Base-by-base conservation (phyloP, 73 alveolate genomes). In the Paramecium caudatum region DNA sequence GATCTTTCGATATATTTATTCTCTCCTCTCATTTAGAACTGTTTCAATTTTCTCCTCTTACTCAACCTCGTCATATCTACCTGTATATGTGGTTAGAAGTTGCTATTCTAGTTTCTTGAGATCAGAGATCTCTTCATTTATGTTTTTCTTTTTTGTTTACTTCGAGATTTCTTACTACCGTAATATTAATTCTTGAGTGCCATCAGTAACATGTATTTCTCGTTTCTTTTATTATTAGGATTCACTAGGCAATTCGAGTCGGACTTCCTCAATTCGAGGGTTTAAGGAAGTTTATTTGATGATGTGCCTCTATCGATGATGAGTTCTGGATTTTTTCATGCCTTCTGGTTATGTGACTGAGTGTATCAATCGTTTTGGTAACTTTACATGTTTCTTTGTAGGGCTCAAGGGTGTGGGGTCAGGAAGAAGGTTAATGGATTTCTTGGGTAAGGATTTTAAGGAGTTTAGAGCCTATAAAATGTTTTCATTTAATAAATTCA, bases 1-100 rank as follows among this genome's bases (percentile, higher is more conserved):
- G n/a, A 70, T 70, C 37, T 70, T 70, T 70, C 45, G 32, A 36
- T 70, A 70, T 13, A 70, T 70, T 70, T 70, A 70, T 70, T 70
- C 37, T 36, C 87, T 70, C 37, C 87, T 70, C 25, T 70, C 68
- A 23, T 70, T 70, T 41, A 70, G 37, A 16, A 70, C 45, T 2
- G 61, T 37, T 16, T 70, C 87, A 15, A 70, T 37, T 70, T 70
- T 6, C 36, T 70, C 87, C n/a, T 70, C 65, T 15, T 37, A 33
- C 34, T 62, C 47, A 0, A 15, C 32, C 4, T 19, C 27, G 4
- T 70, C 45, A 34, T 70, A 17, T 15, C 45, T 37, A 0, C 87
- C 87, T 0, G 36, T 16, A 70, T 37, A 34, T 3, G 87, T 70
- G 6, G 17, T 15, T 0, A 70, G 34, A 16, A 70, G 45, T 36